phyloP scores from a whole-genome alignment of 495 filamentous ascomycete species.

The Hamigera avellanea region DNA sequence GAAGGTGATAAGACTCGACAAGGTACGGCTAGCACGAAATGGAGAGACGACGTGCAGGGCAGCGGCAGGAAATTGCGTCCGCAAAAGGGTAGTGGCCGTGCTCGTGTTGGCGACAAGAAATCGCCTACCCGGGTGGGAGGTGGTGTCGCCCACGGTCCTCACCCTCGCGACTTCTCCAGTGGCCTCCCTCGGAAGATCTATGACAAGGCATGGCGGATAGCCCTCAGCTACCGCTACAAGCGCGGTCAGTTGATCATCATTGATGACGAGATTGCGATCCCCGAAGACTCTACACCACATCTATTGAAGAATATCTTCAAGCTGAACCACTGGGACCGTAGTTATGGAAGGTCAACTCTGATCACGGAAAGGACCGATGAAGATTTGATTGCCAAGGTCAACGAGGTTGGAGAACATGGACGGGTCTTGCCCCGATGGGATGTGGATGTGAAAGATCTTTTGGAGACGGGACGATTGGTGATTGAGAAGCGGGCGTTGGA shows the following conservation, averaged over 20 bases:
- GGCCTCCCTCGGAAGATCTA: slow-evolving; percentile 81
- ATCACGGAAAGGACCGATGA: slow-evolving; percentile 44
- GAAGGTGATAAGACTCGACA: slow-evolving; percentile 83
- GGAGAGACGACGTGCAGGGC: slow-evolving; percentile 72
- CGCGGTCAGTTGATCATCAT: slow-evolving; percentile 79
- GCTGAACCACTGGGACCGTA: slow-evolving; percentile 59
- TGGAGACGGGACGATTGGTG: slow-evolving; percentile 73
- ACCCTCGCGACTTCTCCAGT: slow-evolving; percentile 80
- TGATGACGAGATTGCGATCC: slow-evolving; percentile 57
- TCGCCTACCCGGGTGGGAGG: slow-evolving; percentile 78
- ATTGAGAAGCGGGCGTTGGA: slow-evolving; percentile 77
- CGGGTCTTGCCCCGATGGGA: slow-evolving; percentile 55
- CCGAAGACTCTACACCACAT: slow-evolving; percentile 37
- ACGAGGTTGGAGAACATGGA: slow-evolving; percentile 49
- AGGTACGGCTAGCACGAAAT: slow-evolving; percentile 80
- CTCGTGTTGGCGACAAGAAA: slow-evolving; percentile 69
- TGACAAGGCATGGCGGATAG: slow-evolving; percentile 90
- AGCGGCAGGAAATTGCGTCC: slow-evolving; percentile 61
- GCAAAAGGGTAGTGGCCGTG: slow-evolving; percentile 77
- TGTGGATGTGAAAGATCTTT: slow-evolving; percentile 86
- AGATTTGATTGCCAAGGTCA: slow-evolving; percentile 35
- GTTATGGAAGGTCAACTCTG: slow-evolving; percentile 62
- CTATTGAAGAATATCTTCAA: slow-evolving; percentile 54
- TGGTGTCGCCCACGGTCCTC: slow-evolving; percentile 76
- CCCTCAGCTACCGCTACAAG: slow-evolving; percentile 79